Percentiles rank a stretch among this genome's conserved stretches.
Evolutionary conservation across 2,329 filamentous ascomycete genomes (phyloP).

Genomic region (Diatrype stigma): DNA sequence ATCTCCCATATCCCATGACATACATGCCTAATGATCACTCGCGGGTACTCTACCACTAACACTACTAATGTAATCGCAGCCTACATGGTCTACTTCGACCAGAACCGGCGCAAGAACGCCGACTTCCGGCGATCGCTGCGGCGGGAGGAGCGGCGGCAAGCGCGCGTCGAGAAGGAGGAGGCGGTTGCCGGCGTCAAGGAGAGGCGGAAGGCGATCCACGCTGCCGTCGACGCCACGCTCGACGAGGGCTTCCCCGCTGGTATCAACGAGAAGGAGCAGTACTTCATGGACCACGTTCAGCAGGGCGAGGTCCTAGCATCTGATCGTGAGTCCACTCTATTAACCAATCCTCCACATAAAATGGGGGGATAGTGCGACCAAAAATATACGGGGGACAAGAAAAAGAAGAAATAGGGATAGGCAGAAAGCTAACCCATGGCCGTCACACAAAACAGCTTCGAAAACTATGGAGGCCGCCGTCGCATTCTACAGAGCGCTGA

Average conservation of each 20-base stretch:
- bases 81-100: slow-evolving; percentile 67
- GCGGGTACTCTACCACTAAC: too few species aligned
- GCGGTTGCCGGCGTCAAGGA: slow-evolving; percentile 60
- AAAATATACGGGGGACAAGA: background rate
- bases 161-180: slow-evolving; percentile 67
- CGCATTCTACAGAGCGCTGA: slow-evolving; percentile 96
- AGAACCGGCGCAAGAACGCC: slow-evolving; percentile 58
- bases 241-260: slow-evolving; percentile 88
- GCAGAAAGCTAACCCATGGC: slow-evolving; percentile 9
- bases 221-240: slow-evolving; percentile 74
- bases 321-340: slow-evolving; percentile 60
- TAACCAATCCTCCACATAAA: too few species aligned
- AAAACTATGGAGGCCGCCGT: slow-evolving; percentile 79
- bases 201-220: slow-evolving; percentile 71
- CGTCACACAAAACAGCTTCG: slow-evolving; percentile 43
- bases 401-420: background rate
- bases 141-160: slow-evolving; percentile 70
- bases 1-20: too few species aligned
- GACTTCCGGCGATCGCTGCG: slow-evolving; percentile 66
- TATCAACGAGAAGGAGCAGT: slow-evolving; percentile 89
- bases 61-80: slow-evolving; percentile 43
- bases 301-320: slow-evolving; percentile 77
- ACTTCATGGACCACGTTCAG: slow-evolving; percentile 95
- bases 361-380: background rate
- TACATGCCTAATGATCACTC: too few species aligned